phyloP scores from a whole-genome alignment of 495 filamentous ascomycete genomes.

The Emericellopsis terricola region DNA sequence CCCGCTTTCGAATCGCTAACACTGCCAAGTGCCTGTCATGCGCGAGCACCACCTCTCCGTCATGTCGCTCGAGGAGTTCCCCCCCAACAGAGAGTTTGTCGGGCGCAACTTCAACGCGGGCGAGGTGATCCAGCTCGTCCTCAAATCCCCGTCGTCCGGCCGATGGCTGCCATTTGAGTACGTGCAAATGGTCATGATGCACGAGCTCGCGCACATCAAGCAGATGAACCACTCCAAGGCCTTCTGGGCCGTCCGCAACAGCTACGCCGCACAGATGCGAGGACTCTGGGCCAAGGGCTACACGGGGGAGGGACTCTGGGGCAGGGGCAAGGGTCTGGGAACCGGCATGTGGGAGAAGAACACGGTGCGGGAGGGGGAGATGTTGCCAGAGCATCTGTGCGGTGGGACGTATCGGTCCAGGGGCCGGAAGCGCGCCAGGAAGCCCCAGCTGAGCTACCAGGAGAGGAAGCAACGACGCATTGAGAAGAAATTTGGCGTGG shows the following conservation, averaged over 20 bases:
- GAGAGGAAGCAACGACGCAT: constrained; percentile 48
- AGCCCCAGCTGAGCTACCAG: constrained; percentile 35
- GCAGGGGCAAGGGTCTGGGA: constrained; percentile 37
- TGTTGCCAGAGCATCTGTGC: constrained; percentile 45
- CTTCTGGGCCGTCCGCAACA: constrained; percentile 58
- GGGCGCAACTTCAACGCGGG: constrained; percentile 73
- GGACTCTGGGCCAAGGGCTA: constrained; percentile 44
- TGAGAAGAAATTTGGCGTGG: constrained; percentile 53
- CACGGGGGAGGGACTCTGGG: constrained; percentile 66
- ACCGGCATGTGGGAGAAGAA: constrained; percentile 38
- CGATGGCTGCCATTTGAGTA: constrained; percentile 58
- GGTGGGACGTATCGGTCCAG: constrained; percentile 47
- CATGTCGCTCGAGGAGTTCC: constrained; percentile 60
- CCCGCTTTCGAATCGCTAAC: background rate
- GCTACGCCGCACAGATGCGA: constrained; percentile 45
- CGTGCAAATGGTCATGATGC: constrained; percentile 80
- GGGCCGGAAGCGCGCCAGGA: constrained; percentile 29
- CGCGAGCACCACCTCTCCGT: constrained; percentile 45
- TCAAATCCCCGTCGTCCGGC: constrained; percentile 38
- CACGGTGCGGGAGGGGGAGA: constrained; percentile 26
- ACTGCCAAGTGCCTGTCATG: constrained; percentile 44
- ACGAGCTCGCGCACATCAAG: constrained; percentile 61
- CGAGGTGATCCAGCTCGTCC: constrained; percentile 65
- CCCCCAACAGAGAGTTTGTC: constrained; percentile 54
- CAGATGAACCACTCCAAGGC: constrained; percentile 65